A percentile compares a stretch with the other conserved stretches of the same genome.
These are phyloP conservation scores for Fusarium sarcochroum DNA, from an alignment of 2,329 filamentous ascomycete species.

Conservation along the genomic window DNA sequence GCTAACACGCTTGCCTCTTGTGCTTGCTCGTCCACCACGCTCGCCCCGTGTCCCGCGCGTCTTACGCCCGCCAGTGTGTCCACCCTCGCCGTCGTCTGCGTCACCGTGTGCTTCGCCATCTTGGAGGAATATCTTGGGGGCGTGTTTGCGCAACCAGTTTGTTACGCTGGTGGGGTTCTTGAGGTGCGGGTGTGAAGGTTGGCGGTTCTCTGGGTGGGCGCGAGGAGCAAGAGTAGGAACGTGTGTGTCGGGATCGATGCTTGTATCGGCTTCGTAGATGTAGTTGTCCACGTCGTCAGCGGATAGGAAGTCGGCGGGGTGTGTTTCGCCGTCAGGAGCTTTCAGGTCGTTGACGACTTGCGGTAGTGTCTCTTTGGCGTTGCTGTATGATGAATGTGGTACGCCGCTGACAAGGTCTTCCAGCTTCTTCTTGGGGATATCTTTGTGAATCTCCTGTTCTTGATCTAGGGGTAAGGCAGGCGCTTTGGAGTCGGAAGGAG, in stretches of 20 bases:
- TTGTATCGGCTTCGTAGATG: slow-evolving; percentile 73
- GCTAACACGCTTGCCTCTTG: slow-evolving; percentile 55
- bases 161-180: slow-evolving; percentile 92
- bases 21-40: slow-evolving; percentile 57
- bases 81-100: slow-evolving; percentile 55
- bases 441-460: slow-evolving; percentile 57
- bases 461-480: slow-evolving; percentile 52
- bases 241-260: slow-evolving; percentile 60
- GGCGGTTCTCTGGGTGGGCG: slow-evolving; percentile 55
- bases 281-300: slow-evolving; percentile 82
- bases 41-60: slow-evolving; percentile 53
- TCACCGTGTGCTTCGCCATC: slow-evolving; percentile 67
- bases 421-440: slow-evolving; percentile 63
- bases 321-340: slow-evolving; percentile 64
- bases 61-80: slow-evolving; percentile 53
- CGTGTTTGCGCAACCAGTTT: slow-evolving; percentile 92
- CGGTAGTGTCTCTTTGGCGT: slow-evolving; percentile 76
- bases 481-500: slow-evolving; percentile 58
- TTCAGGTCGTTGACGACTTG: slow-evolving; percentile 65
- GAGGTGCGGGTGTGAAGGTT: slow-evolving; percentile 58
- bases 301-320: slow-evolving; percentile 76
- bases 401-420: slow-evolving; percentile 66
- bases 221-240: slow-evolving; percentile 67
- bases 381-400: slow-evolving; percentile 64
- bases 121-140: slow-evolving; percentile 87